Evolutionary conservation across 1,284 basidiomycete genomes (phyloP).

Genomic region (Fistulina hepatica): DNA sequence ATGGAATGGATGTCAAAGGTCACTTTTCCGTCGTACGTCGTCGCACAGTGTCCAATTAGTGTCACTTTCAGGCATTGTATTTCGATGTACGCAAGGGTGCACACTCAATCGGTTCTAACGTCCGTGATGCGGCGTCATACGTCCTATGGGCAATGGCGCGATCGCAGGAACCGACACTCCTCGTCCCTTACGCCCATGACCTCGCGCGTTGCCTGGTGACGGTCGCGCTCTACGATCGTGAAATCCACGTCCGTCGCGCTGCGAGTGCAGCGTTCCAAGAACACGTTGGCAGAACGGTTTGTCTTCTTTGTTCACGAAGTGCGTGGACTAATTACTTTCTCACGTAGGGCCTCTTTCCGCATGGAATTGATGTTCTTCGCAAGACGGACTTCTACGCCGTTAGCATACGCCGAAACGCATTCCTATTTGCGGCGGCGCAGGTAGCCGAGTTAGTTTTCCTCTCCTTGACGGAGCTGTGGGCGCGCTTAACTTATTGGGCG

Average conservation of each 20-base stretch:
- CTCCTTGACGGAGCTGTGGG: conserved; percentile 4
- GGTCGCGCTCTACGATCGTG: conserved; percentile 84
- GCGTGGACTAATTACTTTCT: conserved; percentile 10
- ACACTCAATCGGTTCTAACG: conserved; percentile 88
- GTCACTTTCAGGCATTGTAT: conserved; percentile 57
- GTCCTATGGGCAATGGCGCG: conserved; percentile 92
- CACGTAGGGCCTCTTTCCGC: conserved; percentile 70
- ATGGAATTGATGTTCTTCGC: conserved; percentile 87
- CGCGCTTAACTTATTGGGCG: conserved; percentile 10
- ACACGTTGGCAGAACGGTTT: conserved; percentile 85
- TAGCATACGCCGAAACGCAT: conserved; percentile 76
- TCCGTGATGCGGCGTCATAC: conserved; percentile 92
- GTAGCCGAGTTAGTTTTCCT: conserved; percentile 63
- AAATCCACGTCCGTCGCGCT: conserved; percentile 91
- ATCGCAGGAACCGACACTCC: conserved; percentile 48
- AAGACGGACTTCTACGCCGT: conserved; percentile 95
- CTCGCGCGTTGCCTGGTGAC: conserved; percentile 67
- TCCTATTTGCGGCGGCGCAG: conserved; percentile 72
- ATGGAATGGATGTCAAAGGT: conserved; percentile 77
- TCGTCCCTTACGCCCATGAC: conserved; percentile 50
- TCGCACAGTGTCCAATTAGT: conserved; percentile 8
- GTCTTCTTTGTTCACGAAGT: conserved; percentile 5
- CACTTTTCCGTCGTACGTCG: conserved; percentile 14
- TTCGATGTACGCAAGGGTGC: conserved; percentile 90
- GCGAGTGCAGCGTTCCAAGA: conserved; percentile 98